Base-by-base conservation (phyloP, 352 stramenopile species). In the Phytopythium oedochilum region DNA sequence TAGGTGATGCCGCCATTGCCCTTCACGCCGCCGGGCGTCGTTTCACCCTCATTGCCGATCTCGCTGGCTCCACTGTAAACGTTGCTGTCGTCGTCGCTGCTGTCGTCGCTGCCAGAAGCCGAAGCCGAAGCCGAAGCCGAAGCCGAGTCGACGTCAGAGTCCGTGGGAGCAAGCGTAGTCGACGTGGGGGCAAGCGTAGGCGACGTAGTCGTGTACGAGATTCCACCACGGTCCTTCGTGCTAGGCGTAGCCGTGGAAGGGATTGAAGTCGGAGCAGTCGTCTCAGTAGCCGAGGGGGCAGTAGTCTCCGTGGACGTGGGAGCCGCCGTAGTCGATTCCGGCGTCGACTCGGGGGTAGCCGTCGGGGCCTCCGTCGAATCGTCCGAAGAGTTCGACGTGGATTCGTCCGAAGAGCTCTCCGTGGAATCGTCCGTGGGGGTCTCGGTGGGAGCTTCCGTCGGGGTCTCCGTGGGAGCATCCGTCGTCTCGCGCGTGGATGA, bases 1-100 rank as follows among this genome's bases (percentile, higher is more conserved):
- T 53, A 53, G 4, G 31, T 40, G 18, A 53, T 40, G n/a, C 29
- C 46, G 5, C 29, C 46, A 28, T 53, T 53, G 46, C 46, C 46
- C 29, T 53, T 53, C 1, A 15, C 46, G 10, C 46, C 25, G 3
- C 11, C 25, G 4, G 39, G 26, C 39, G n/a, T 8, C 17, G 17
- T n/a, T 2, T 23, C 18, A 42, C 15, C 35, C 14, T 4, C 36
- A n/a, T 39, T 15, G 34, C 12, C 34, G 34, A 10, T 8, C 5
- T n/a, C 18, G 53, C 43, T 40, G 9, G 26, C 35, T 20, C 18
- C 1, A 6, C 23, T 28, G 35, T 48, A 12, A n/a, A 15, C 20
- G 22, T 50, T n/a, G 42, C 35, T 15, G 50, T 50, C 35, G 42
- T 23, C 56, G 5, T 53, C 9, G 25, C 29, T 39, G 56, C 42